Conservation (phyloP, 1,139 yeast species). For the Suhomyces ambrosiae region DNA sequence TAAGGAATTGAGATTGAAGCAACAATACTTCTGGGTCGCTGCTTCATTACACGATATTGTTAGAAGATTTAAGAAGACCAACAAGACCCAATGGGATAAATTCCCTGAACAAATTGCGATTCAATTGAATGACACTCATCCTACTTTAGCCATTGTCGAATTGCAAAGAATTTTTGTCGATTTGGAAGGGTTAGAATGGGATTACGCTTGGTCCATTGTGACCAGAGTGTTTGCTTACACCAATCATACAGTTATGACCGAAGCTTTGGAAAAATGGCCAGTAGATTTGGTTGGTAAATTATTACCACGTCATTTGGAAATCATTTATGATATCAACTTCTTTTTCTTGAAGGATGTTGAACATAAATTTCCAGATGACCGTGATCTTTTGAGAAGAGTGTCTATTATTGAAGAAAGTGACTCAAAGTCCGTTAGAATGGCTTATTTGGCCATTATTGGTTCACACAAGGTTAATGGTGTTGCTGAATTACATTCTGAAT, state of each 20-base stretch:
- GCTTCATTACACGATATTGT: constrained; percentile 91
- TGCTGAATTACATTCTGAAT: constrained; percentile 91
- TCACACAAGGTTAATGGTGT: constrained; percentile 95
- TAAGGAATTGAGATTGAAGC: constrained; percentile 88
- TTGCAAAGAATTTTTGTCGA: constrained; percentile 85
- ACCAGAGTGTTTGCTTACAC: constrained; percentile 86
- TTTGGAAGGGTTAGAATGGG: constrained; percentile 79
- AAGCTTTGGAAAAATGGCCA: constrained; percentile 96
- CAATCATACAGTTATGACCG: constrained; percentile 92
- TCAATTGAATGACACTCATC: constrained; percentile 94
- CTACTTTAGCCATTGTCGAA: constrained; percentile 89
- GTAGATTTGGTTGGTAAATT: constrained; percentile 73
- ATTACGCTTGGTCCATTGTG: constrained; percentile 83
- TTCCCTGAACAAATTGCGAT: constrained; percentile 87
- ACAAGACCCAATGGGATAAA: constrained; percentile 71
- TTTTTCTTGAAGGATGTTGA: constrained; percentile 78
- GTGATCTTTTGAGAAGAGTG: constrained; percentile 67
- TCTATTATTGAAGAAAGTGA: constrained; percentile 82
- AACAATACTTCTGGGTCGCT: constrained; percentile 96
- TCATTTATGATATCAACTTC: constrained; percentile 83
- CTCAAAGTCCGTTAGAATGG: constrained; percentile 89
- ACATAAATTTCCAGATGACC: constrained; percentile 66
- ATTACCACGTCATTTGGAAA: constrained; percentile 90
- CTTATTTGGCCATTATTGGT: constrained; percentile 86
- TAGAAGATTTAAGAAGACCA: constrained; percentile 82